Percentiles rank a stretch among this genome's conserved stretches.
phyloP scores from a whole-genome alignment of 164 flowering plant genomes.

The Berberis thunbergii region DNA sequence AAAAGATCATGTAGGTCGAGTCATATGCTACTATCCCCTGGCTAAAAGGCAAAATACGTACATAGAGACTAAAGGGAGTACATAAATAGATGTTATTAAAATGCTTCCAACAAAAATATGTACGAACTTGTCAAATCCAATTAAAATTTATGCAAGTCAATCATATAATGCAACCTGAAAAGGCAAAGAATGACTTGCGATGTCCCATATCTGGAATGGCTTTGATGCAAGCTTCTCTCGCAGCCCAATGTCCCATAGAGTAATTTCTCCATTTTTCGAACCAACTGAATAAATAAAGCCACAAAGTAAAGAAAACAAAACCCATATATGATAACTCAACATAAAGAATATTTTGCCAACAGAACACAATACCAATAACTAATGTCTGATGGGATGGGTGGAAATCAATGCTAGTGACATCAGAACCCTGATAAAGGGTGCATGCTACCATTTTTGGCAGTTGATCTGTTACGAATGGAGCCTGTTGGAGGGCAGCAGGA shows the following conservation, averaged over 20 bases:
- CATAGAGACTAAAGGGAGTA: no score
- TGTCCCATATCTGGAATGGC: constrained; percentile 79
- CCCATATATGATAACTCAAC: no score
- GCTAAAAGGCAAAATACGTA: no score
- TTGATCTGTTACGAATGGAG: constrained; percentile 66
- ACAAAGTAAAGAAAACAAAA: neutral
- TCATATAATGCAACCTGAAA: constrained; percentile 48
- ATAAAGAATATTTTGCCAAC: no score
- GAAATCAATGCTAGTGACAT: constrained; percentile 86
- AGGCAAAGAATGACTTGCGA: constrained; percentile 24
- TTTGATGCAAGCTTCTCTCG: constrained; percentile 59
- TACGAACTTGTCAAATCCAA: neutral
- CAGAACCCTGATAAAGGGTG: constrained; percentile 61
- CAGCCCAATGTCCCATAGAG: constrained; percentile 62
- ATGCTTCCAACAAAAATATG: neutral
- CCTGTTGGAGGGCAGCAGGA: constrained; percentile 43
- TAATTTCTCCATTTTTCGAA: constrained; percentile 53
- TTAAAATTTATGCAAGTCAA: neutral
- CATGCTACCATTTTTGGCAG: constrained; percentile 67
- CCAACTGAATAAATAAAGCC: constrained; percentile 43
- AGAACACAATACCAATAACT: constrained; percentile 50
- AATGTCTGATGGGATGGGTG: constrained; percentile 73
- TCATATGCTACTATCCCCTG: no score
- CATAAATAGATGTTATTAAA: no score
- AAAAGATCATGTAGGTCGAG: no score